Conservation (phyloP, 352 stramenopile genomes). For the Globisporangium mamillatum region DNA sequence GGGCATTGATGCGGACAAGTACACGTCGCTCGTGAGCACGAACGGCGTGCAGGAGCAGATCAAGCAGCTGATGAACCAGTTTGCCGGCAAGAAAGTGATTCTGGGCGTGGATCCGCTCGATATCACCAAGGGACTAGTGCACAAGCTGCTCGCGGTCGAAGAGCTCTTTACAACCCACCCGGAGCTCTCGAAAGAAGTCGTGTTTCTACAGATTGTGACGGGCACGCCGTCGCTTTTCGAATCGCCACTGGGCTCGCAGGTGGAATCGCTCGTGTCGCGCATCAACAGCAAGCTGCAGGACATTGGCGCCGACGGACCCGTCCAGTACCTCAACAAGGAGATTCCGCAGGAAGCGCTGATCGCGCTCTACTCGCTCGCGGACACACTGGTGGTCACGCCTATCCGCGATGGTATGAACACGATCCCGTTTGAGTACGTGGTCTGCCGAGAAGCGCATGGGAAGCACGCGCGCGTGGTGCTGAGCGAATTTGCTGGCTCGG, state of each 20-base stretch:
- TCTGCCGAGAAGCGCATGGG: slow-evolving; percentile 70
- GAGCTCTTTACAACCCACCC: slow-evolving; percentile 85
- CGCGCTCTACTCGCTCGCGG: slow-evolving; percentile 84
- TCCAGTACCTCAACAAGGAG: slow-evolving; percentile 91
- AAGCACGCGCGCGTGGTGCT: slow-evolving; percentile 84
- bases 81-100: slow-evolving; percentile 84
- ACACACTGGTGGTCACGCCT: slow-evolving; percentile 83
- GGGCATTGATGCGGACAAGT: slow-evolving; percentile 85
- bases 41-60: slow-evolving; percentile 69
- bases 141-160: slow-evolving; percentile 89
- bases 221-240: slow-evolving; percentile 41
- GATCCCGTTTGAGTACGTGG: slow-evolving; percentile 89
- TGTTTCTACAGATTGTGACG: slow-evolving; percentile 93
- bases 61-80: slow-evolving; percentile 54
- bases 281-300: slow-evolving; percentile 93
- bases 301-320: slow-evolving; percentile 75
- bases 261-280: slow-evolving; percentile 87
- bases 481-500: slow-evolving; percentile 89
- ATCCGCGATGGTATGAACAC: slow-evolving; percentile 91
- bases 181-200: slow-evolving; percentile 91
- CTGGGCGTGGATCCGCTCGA: slow-evolving; percentile 84
- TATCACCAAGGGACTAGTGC: slow-evolving; percentile 87
- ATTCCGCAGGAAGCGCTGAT: slow-evolving; percentile 84
- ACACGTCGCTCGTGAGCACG: slow-evolving; percentile 56
- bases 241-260: slow-evolving; percentile 76